A percentile compares a stretch with the other conserved stretches of the same genome.
Evolutionary conservation across 2,329 filamentous ascomycete species (phyloP).

Genomic region (Fusarium sp.): DNA sequence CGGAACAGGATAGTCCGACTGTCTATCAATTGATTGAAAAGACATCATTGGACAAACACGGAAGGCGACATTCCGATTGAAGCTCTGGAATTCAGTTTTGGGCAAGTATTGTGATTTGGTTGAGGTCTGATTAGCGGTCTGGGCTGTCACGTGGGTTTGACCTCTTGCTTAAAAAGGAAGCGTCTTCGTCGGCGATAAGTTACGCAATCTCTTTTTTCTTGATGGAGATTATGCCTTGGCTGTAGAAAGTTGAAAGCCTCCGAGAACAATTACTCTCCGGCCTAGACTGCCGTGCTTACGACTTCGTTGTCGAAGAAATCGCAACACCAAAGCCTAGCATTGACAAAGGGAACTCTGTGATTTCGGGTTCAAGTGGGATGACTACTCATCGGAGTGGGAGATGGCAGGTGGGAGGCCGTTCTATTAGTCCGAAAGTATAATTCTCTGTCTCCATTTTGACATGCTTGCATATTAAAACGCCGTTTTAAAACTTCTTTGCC

Average conservation of each 20-base stretch:
- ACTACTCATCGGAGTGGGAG: not conserved
- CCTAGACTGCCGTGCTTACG: not conserved
- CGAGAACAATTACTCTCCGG: not conserved
- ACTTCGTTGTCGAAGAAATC: not conserved
- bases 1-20: not conserved
- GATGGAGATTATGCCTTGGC: not conserved
- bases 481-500: not conserved
- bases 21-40: not conserved
- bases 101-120: not conserved
- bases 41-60: not conserved
- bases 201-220: not conserved
- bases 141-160: not conserved
- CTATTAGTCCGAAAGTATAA: not conserved
- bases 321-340: not conserved
- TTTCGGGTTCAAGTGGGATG: not conserved
- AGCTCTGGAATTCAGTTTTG: not conserved
- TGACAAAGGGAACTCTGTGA: not conserved
- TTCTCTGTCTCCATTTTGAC: not conserved
- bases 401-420: not conserved
- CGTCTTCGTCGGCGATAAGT: not conserved
- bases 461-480: not conserved
- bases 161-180: not conserved
- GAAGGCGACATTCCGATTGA: constrained; percentile 16
- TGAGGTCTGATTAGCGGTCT: not conserved
- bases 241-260: not conserved